Evolutionary conservation across 2,329 filamentous ascomycete species (phyloP), one percentile per base, ranked within the genome.

Genomic region (Lachnellula subtilissima): DNA sequence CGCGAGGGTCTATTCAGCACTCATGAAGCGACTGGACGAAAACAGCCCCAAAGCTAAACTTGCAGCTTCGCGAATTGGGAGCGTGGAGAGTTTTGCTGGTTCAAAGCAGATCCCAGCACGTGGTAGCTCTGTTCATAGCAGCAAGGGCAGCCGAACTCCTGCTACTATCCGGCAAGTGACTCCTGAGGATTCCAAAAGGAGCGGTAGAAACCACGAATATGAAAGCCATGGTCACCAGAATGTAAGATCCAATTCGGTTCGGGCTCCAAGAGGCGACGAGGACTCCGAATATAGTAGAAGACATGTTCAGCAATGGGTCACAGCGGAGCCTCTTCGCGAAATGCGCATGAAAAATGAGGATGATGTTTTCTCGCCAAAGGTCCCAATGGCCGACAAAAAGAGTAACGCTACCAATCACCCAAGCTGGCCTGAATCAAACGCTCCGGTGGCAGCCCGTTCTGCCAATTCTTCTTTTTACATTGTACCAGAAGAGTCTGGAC

Each of bases 1-100:
- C 56, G 76, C 83, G 40, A 76, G 79, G 37, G 76, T 88, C 3
- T 87, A 85, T 64, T 83, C 82, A 5, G 85, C 84, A 1, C 71
- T 88, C n/a, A 81, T 87, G 71, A 80, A 80, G 58, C 75, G 76
- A 36, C 69, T 83, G 43, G 69, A 75, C 9, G 74, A 77, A 11
- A 74, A 72, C 2, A 72, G 71, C 23, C 65, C 66, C 7, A 56
- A 64, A 42, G 48, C 59, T 32, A 66, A 61, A n/a, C 58, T 61
- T 25, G 57, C 59, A 17, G 56, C 56, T 23, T 54, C 54, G n/a
- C 54, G 54, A 28, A 62, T 61, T 28, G 56, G 48, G 5, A 68
- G 59, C 40, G 37, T 59, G 6, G 59, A 66, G 12, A 62, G 46
- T 36, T 25, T 64, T 32, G 23, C 19, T 36, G 52, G 54, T 12